Base-by-base conservation (phyloP, 208 protist species). In the Vickermania ingenoplastis region DNA sequence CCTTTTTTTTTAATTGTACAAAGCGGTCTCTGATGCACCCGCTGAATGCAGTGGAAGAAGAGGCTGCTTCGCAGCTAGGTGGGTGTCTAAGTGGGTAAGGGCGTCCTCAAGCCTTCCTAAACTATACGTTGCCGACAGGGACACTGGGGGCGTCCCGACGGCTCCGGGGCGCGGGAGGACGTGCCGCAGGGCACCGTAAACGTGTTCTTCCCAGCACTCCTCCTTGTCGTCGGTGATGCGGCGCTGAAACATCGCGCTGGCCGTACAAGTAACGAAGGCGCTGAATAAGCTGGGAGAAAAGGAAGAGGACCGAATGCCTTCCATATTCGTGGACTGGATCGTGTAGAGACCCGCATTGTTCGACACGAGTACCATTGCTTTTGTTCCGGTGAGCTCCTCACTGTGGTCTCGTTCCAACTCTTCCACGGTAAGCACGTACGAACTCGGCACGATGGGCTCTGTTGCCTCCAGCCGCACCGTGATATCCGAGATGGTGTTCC, bases 331-430 rank as follows among this genome's bases (percentile, higher is more conserved):
- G 24, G 66, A 72, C 67, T 96, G 89, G 31, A 96, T 61, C 53
- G 86, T 84, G 60, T 94, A 97, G 36, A 89, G 64, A 1, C 86
- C 81, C 3, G 88, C 84, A 58, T 92, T 97, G 61, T 95, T 97
- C 2, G 91, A 96, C 17, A 96, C 81, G 13, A 98, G 77, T 51
- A 97, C 61, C 1, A 91, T 94, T 1, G 74, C 92, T 65, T 96
- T 89, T n/a, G 60, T 72, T n/a, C 81, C 86, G 71, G 88, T 93
- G 55, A 98, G 54, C 51, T 96, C 95, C 3, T 97, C 21, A 22
- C 77, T 77, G 57, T 91, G 92, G 26, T 62, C 69, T 0, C 49
- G 3, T 1, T 24, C 29, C n/a, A 95, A 62, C 2, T 68, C 27
- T 0, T 51, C 51, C 1, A 79, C 41, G 1, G 22, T 11, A n/a